A percentile compares a stretch with the other conserved stretches of the same genome.
phyloP scores from a whole-genome alignment of 768 basidiomycete species.

The Termitomyces sp. region DNA sequence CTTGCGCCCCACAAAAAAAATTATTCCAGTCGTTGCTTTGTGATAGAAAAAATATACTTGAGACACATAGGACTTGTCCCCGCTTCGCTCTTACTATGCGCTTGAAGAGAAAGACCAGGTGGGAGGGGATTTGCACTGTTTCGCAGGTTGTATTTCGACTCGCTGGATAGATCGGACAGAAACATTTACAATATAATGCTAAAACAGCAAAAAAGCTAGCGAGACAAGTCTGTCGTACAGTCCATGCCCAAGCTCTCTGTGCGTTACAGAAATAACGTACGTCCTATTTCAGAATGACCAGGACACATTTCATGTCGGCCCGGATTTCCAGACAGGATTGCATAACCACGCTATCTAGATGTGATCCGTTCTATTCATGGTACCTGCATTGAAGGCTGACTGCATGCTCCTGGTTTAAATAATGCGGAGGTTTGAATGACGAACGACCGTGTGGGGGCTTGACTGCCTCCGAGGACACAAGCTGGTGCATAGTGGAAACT shows the following conservation, averaged over 20 bases:
- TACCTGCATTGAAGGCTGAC: neutral
- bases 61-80: too few relatives aligned
- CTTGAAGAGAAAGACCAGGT: neutral
- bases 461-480: neutral
- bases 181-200: neutral
- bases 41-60: neutral
- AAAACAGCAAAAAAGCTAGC: too few relatives aligned
- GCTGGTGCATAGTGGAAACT: neutral
- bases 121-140: neutral
- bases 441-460: neutral
- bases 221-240: too few relatives aligned
- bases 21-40: neutral
- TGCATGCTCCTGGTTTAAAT: neutral
- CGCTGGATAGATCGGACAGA: neutral
- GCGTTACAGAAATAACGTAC: too few relatives aligned
- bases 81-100: neutral
- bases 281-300: neutral
- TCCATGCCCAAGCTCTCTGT: too few relatives aligned
- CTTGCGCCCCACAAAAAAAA: neutral
- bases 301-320: neutral
- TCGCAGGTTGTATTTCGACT: neutral
- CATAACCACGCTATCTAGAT: neutral
- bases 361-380: neutral
- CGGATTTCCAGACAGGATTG: neutral
- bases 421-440: neutral